Evolutionary conservation across 2,329 filamentous ascomycete species (phyloP).

Genomic region (Davidsoniella eucalypti): DNA sequence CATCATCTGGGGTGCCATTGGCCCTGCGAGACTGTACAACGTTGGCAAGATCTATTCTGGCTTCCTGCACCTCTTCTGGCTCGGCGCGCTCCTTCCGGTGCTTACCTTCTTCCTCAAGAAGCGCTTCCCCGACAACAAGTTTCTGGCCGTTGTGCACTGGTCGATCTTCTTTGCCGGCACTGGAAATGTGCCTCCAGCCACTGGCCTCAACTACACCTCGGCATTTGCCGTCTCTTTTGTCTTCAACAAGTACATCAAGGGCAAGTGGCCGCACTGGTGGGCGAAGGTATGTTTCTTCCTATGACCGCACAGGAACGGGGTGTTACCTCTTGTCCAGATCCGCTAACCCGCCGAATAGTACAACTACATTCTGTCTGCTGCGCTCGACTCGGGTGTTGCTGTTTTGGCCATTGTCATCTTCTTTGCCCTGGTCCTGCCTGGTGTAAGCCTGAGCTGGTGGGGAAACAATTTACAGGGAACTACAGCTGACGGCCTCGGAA

Average conservation of each 20-base stretch:
- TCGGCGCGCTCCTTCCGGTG: slow-evolving; percentile 31
- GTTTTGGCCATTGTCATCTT: slow-evolving; percentile 36
- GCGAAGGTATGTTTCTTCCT: slow-evolving; percentile 19
- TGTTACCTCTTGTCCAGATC: slow-evolving; percentile 19
- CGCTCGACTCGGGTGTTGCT: slow-evolving; percentile 38
- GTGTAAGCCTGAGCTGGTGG: slow-evolving; percentile 31
- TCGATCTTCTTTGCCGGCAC: slow-evolving; percentile 36
- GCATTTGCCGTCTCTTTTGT: slow-evolving; percentile 37
- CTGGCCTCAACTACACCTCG: slow-evolving; percentile 35
- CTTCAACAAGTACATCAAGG: slow-evolving; percentile 36
- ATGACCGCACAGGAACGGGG: too few relatives aligned
- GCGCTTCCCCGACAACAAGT: slow-evolving; percentile 27
- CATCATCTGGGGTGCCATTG: slow-evolving; percentile 46
- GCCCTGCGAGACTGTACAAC: slow-evolving; percentile 20
- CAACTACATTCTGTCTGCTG: slow-evolving; percentile 42
- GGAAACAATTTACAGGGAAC: slow-evolving; percentile 24
- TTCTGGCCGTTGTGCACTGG: slow-evolving; percentile 32
- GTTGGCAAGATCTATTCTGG: slow-evolving; percentile 28
- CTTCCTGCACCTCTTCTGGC: slow-evolving; percentile 38
- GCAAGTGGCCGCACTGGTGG: slow-evolving; percentile 38
- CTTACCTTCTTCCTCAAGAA: slow-evolving; percentile 30
- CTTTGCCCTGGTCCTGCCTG: slow-evolving; percentile 30
- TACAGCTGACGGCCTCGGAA: slow-evolving; percentile 25
- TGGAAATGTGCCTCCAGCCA: slow-evolving; percentile 35
- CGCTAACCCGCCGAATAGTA: slow-evolving; percentile 24